Evolutionary conservation across 768 basidiomycete genomes (phyloP).

Genomic region (Collybia nuda): DNA sequence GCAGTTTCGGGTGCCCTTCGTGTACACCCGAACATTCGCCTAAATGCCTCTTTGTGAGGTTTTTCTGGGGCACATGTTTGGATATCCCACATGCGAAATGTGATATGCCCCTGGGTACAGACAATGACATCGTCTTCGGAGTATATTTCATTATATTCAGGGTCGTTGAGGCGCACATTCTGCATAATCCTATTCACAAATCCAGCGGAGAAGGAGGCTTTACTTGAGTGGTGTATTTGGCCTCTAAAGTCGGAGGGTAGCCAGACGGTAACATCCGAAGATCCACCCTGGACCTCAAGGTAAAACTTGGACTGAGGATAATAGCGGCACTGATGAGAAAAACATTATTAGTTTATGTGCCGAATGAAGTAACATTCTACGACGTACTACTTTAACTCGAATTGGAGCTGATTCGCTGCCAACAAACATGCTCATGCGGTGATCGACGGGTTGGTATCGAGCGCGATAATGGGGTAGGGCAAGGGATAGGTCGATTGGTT

Average conservation of each 20-base stretch:
- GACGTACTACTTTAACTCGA: slow-evolving; percentile 73
- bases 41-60: slow-evolving; percentile 57
- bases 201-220: slow-evolving; percentile 62
- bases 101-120: slow-evolving; percentile 56
- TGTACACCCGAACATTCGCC: slow-evolving; percentile 60
- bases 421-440: slow-evolving; percentile 72
- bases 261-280: slow-evolving; percentile 75
- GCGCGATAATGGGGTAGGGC: slow-evolving; percentile 80
- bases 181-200: slow-evolving; percentile 68
- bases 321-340: slow-evolving; percentile 51
- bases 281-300: slow-evolving; percentile 62
- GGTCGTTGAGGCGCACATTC: slow-evolving; percentile 49
- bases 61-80: slow-evolving; percentile 65
- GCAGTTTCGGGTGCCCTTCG: slow-evolving; percentile 53
- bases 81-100: slow-evolving; percentile 81
- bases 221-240: slow-evolving; percentile 54
- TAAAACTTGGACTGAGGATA: slow-evolving; percentile 54
- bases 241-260: slow-evolving; percentile 81
- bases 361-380: neutral
- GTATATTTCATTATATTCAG: slow-evolving; percentile 26
- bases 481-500: slow-evolving; percentile 63
- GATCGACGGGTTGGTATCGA: slow-evolving; percentile 65
- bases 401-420: slow-evolving; percentile 50
- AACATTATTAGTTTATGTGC: slow-evolving; percentile 11
- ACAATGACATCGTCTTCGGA: slow-evolving; percentile 66